Percentiles rank a stretch among this genome's conserved stretches.
phyloP scores from a whole-genome alignment of 148 eudicot species.

The Rhododendron griersonianum region DNA sequence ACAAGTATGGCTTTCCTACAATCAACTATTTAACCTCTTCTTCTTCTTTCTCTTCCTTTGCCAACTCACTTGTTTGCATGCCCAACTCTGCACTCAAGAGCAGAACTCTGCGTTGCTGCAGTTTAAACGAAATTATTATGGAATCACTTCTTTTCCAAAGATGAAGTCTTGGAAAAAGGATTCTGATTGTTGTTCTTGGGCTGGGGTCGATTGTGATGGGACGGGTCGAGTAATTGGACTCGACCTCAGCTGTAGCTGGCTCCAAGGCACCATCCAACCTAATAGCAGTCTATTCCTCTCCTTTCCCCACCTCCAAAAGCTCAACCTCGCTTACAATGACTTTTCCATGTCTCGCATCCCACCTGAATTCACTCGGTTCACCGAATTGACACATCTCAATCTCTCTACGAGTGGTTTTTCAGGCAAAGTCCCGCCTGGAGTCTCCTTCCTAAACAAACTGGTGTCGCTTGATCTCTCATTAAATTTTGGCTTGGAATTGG shows the following conservation, averaged over 20 bases:
- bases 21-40: no score
- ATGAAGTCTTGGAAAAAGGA: neutral
- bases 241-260: neutral
- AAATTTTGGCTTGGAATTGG: neutral
- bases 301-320: neutral
- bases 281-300: neutral
- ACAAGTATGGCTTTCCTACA: no score
- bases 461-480: conserved; percentile 1
- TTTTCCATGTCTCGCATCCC: neutral
- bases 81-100: neutral
- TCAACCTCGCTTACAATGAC: neutral
- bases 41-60: no score
- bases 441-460: conserved; percentile 1
- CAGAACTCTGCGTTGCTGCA: neutral
- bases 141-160: neutral
- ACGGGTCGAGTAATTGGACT: neutral
- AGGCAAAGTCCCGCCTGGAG: neutral
- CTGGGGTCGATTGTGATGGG: neutral
- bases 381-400: conserved; percentile 15
- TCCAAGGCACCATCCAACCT: neutral
- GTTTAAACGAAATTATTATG: neutral
- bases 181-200: neutral
- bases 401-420: neutral
- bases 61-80: neutral
- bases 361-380: neutral